A percentile compares a stretch with the other conserved stretches of the same genome.
These are phyloP conservation scores for Euphorbia neoarborescens DNA, from an alignment of 441 rosid genomes.

Conservation along the genomic window DNA sequence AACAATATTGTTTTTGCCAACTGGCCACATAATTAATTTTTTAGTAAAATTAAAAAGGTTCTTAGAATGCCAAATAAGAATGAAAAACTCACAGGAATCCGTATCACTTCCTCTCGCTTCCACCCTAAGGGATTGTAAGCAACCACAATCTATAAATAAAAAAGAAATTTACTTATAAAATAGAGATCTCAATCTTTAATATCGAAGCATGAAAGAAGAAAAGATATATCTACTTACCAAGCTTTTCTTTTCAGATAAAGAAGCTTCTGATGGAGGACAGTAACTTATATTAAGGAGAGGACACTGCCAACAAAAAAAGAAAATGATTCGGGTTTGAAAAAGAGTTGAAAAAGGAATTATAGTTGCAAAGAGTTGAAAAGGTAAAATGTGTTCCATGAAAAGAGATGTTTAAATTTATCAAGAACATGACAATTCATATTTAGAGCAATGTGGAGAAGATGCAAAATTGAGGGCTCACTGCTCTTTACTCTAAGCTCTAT, in stretches of 20 bases:
- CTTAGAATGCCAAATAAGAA: constrained; percentile 16
- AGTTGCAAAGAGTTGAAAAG: too few species aligned
- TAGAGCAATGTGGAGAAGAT: too few species aligned
- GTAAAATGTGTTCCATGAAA: too few species aligned
- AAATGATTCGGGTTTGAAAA: too few species aligned
- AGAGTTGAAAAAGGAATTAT: too few species aligned
- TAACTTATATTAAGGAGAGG: constrained; percentile 85
- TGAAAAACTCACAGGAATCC: constrained; percentile 63
- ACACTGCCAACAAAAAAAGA: constrained; percentile 48
- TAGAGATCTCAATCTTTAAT: constrained; percentile 16
- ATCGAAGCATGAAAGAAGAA: constrained; percentile 4
- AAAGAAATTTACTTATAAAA: constrained; percentile 15
- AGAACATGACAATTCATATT: too few species aligned
- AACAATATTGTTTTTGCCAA: neutral
- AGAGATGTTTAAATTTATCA: too few species aligned
- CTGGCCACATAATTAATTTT: neutral
- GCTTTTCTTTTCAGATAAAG: constrained; percentile 48
- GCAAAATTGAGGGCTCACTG: too few species aligned
- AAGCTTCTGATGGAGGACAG: constrained; percentile 76
- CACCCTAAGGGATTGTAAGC: constrained; percentile 87
- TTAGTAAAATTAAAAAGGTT: constrained; percentile 4
- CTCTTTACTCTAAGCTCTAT: too few species aligned
- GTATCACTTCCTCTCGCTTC: constrained; percentile 76
- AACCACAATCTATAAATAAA: constrained; percentile 45
- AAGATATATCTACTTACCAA: constrained; percentile 43